Base-by-base conservation (phyloP, 2,329 filamentous ascomycete genomes). In the Neofusicoccum ribis region DNA sequence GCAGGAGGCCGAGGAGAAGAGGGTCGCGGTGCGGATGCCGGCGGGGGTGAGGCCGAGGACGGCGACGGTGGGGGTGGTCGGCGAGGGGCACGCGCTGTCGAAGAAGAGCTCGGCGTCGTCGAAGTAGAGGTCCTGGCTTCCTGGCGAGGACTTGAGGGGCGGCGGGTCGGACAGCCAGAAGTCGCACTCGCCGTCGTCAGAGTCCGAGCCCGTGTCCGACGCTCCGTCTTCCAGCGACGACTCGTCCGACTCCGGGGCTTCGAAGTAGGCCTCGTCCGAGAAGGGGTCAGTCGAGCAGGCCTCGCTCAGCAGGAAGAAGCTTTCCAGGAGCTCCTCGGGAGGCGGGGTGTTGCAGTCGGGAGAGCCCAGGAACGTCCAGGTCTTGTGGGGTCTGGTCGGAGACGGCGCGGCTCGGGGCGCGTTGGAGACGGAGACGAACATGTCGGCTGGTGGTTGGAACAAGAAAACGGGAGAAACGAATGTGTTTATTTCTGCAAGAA, bases 351-450 rank as follows among this genome's bases (percentile, higher is more conserved):
- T 27, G 37, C 52, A 27, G 52, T 41, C 37, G 36, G 52, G 37
- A 20, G 39, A 41, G 3, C 37, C 23, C 20, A 56, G 37, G 37
- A 56, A 56, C 2, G 52, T 43, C 52, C 52, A 56, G 36, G 52
- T 56, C 34, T 56, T 41, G 37, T 56, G 52, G 6, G 52, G 52
- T 43, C 52, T 41, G 12, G 17, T 43, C 14, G 52, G 52, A 17
- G 23, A 15, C 2, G 52, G 52, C 11, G 52, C 41, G 11, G 52
- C 52, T 8, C 36, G 37, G 17, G 52, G 52, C 5, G 52, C 23
- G 52, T n/a, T 56, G 37, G 34, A 39, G 37, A 56, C 37, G 52
- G 52, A 36, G 52, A 56, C 52, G 36, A 56, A 23, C 52, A 56
- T 56, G 20, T 43, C 36, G 37, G 46, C 11, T 4, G 46, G 17